Base-by-base conservation (phyloP, 768 basidiomycete genomes). In the Boletellus sp. region DNA sequence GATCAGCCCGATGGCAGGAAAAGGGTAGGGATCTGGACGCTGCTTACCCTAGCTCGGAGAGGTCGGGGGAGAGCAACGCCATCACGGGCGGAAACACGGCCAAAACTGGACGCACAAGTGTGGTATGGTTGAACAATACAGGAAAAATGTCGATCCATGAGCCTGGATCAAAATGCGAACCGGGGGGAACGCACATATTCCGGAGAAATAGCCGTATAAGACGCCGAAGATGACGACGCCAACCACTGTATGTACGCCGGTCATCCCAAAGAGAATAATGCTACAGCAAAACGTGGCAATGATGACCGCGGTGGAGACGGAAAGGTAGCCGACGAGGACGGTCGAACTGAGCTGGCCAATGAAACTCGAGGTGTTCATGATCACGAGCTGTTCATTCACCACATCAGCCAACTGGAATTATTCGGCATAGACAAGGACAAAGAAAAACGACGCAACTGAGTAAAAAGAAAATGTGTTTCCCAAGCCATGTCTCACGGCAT, bases 361-460 rank as follows among this genome's bases (percentile, higher is more conserved):
- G 20, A 81, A 67, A 47, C 77, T 79, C 1, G 75, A 70, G 2
- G 72, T 74, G 55, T 85, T 85, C 44, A 84, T 65, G 28, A 85
- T 78, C 10, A 79, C 72, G 23, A 85, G 69, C 75, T 82, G 50
- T 26, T 15, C 35, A n/a, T 32, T 45, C 20, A 12, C 26, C 16
- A 13, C 11, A 16, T 37, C 10, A 2, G 42, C n/a, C 8, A 23
- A 37, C n/a, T 53, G 15, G n/a, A 40, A 19, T 39, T 15, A 45
- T 23, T 26, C 2, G 20, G 23, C 26, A 44, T 35, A 6, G 5
- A 17, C 3, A 2, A 10, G 4, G 35, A 22, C 2, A 32, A 31
- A 44, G 24, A 23, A 34, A 12, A 6, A 33, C 33, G 19, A 64
- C 71, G 35, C 58, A 67, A 82, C 83, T 36, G 74, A 75, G 55